Conservation (phyloP, 345 rosid species). For the Lagerstroemia speciosa region DNA sequence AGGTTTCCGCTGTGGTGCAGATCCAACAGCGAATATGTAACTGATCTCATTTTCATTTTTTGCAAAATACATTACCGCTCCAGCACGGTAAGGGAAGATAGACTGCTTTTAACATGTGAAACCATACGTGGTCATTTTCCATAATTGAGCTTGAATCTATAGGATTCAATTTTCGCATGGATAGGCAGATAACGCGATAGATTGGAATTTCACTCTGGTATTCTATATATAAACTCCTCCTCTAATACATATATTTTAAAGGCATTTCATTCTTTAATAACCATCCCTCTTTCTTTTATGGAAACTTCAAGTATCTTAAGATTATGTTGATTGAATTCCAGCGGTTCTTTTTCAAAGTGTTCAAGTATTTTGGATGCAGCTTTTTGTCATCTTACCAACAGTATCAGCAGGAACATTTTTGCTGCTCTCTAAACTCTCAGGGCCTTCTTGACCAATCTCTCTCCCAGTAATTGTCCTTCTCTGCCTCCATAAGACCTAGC, state of each 20-base stretch:
- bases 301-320: background rate
- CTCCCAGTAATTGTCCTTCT: conserved; percentile 17
- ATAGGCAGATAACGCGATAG: background rate
- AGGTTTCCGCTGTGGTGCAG: background rate
- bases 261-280: background rate
- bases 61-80: background rate
- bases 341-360: background rate
- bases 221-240: too few relatives aligned
- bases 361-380: background rate
- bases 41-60: background rate
- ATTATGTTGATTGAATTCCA: background rate
- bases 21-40: background rate
- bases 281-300: background rate
- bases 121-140: background rate
- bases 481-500: conserved; percentile 23
- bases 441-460: conserved; percentile 20
- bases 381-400: conserved; percentile 39
- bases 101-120: background rate
- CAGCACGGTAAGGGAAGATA: background rate
- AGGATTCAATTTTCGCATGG: background rate
- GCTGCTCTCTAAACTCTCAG: conserved; percentile 23
- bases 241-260: background rate
- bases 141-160: background rate
- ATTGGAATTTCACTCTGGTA: too few relatives aligned
- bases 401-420: conserved; percentile 31